Conservation (phyloP, 768 basidiomycete species). For the Boletellus sp. region DNA sequence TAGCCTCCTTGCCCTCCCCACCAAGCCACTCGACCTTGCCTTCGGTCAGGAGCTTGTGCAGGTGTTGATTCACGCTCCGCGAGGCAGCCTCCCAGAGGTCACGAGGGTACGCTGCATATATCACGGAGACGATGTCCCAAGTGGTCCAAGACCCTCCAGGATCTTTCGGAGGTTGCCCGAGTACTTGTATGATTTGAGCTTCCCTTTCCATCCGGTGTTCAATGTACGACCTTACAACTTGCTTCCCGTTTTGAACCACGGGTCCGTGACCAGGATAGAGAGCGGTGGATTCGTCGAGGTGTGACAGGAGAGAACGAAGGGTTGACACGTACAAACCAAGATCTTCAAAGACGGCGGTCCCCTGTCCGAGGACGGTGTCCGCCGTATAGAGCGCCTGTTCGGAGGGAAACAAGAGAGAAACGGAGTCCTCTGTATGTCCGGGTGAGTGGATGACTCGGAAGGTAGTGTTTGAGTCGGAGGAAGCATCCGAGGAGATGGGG, state of each 20-base stretch:
- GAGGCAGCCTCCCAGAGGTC: slow-evolving; percentile 71
- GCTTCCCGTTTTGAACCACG: slow-evolving; percentile 58
- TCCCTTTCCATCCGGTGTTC: slow-evolving; percentile 80
- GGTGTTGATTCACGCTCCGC: slow-evolving; percentile 63
- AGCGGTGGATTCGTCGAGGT: slow-evolving; percentile 39
- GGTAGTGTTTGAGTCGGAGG: slow-evolving; percentile 1
- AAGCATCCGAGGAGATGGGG: slow-evolving; percentile 23
- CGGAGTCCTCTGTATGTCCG: slow-evolving; percentile 87
- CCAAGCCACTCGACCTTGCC: slow-evolving; percentile 48
- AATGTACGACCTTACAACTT: slow-evolving; percentile 68
- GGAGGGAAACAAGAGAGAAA: slow-evolving; percentile 64
- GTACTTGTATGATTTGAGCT: slow-evolving; percentile 59
- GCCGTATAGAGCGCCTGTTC: slow-evolving; percentile 83
- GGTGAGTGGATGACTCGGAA: slow-evolving; percentile 80
- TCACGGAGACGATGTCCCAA: slow-evolving; percentile 56
- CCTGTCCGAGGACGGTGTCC: slow-evolving; percentile 88
- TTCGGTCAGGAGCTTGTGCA: slow-evolving; percentile 69
- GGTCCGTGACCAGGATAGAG: slow-evolving; percentile 94
- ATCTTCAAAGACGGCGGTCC: slow-evolving; percentile 87
- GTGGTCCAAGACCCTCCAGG: slow-evolving; percentile 46
- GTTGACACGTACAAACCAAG: slow-evolving; percentile 65
- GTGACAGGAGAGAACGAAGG: slow-evolving; percentile 52
- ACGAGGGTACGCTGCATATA: slow-evolving; percentile 73
- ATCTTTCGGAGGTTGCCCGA: slow-evolving; percentile 35
- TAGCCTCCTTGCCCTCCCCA: slow-evolving; percentile 49